Base-by-base conservation (phyloP, 768 basidiomycete species). In the Mycena haematopus region DNA sequence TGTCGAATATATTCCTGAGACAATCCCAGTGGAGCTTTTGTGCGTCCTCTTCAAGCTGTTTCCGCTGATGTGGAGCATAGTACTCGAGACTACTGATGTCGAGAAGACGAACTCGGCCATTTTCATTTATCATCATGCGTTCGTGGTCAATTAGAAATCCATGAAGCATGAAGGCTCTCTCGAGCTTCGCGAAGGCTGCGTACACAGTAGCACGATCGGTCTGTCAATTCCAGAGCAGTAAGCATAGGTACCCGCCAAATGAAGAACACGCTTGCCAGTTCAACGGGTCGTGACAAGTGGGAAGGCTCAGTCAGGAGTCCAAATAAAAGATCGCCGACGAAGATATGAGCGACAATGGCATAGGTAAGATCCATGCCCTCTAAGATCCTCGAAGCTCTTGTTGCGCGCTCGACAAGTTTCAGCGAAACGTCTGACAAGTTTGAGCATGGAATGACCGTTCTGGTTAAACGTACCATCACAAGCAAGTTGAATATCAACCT, bases 151-250 rank as follows among this genome's bases (percentile, higher is more conserved):
- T 25, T 5, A 57, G 25, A 31, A 7, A 8, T 6, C 0, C 1
- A 9, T 60, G 29, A 3, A 66, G 38, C 6, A 66, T 49, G 13
- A 38, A 56, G 3, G 46, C 53, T 35, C 65, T 57, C 44, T 66
- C 65, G 1, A 66, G 52, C 47, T 40, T 54, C 6, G 65, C 61
- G 8, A 63, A 51, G 14, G 61, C 65, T 17, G 65, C 61, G 27
- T 46, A 66, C 8, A 66, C 61, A 17, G 22, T 29, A n/a, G 65
- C 57, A 29, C 65, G 65, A 56, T 66, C 65, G 1, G 44, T 38
- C 61, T 65, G 11, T 14, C 6, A n/a, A n/a, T 33, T 36, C n/a
- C 0, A 36, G 2, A 31, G 10, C 24, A 25, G 21, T 21, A 15
- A 21, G 21, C 35, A n/a, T 3, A 14, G 4, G 13, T 21, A 10